A percentile compares a stretch with the other conserved stretches of the same genome.
phyloP scores from a whole-genome alignment of 345 rosid genomes.

The Aegle marmelos region DNA sequence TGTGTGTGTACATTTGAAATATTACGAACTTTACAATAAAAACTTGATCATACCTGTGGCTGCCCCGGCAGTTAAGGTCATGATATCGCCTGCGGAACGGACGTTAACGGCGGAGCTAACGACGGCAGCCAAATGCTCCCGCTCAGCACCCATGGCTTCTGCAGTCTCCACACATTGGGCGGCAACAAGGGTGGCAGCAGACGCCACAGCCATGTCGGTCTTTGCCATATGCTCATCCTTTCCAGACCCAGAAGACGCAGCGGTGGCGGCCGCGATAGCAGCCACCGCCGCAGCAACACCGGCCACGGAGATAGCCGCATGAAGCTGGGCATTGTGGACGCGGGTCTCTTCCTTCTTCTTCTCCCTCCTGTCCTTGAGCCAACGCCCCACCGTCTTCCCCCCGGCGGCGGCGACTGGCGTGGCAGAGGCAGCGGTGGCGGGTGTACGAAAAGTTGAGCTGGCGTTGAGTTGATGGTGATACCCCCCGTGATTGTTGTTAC shows the following conservation, averaged over 20 bases:
- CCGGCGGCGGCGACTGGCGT: slow-evolving; percentile 34
- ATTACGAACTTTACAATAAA: background rate
- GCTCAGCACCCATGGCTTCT: slow-evolving; percentile 87
- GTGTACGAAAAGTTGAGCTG: slow-evolving; percentile 36
- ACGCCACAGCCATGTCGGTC: slow-evolving; percentile 82
- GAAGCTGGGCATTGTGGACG: slow-evolving; percentile 82
- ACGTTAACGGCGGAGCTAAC: slow-evolving; percentile 89
- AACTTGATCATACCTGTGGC: slow-evolving; percentile 56
- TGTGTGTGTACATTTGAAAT: too few relatives aligned
- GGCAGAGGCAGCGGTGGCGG: slow-evolving; percentile 24
- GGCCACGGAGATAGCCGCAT: slow-evolving; percentile 72
- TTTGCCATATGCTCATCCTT: slow-evolving; percentile 79
- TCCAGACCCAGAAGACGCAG: slow-evolving; percentile 53
- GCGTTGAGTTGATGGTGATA: background rate
- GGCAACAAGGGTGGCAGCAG: slow-evolving; percentile 85
- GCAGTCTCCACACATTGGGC: slow-evolving; percentile 92
- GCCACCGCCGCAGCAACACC: slow-evolving; percentile 89
- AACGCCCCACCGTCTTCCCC: slow-evolving; percentile 80
- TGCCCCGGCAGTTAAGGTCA: slow-evolving; percentile 88
- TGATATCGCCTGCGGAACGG: slow-evolving; percentile 75
- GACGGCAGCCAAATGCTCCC: slow-evolving; percentile 67
- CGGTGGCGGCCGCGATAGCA: slow-evolving; percentile 79
- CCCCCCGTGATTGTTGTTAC: slow-evolving; percentile 9
- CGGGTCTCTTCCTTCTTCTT: slow-evolving; percentile 84
- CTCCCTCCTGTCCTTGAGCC: slow-evolving; percentile 82